These are phyloP conservation scores for Neurospora pannonica DNA, from an alignment of 495 filamentous ascomycete genomes.

Conservation along the genomic window DNA sequence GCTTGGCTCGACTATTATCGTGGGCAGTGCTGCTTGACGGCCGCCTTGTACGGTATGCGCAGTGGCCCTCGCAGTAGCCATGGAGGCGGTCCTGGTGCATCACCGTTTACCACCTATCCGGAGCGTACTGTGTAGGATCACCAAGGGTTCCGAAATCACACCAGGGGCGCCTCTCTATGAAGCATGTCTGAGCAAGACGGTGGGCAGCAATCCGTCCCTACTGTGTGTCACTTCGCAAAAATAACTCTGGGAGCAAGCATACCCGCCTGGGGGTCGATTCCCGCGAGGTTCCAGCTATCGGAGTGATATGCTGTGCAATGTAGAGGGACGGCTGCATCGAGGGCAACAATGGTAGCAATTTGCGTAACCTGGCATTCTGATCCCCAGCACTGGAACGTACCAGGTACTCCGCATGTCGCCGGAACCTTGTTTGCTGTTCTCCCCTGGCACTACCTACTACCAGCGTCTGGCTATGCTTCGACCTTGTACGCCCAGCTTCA, in stretches of 20 bases:
- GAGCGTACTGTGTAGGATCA: background rate
- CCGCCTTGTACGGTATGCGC: background rate
- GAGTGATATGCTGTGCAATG: background rate
- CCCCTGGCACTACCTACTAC: background rate
- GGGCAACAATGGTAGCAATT: background rate
- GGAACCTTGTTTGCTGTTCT: background rate
- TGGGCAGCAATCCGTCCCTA: background rate
- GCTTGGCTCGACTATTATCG: background rate
- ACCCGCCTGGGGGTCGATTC: background rate
- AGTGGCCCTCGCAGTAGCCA: background rate
- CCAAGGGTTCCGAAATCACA: background rate
- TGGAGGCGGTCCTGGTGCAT: background rate
- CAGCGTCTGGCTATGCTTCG: conserved; percentile 1
- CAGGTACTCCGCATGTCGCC: background rate
- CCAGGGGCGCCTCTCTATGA: background rate
- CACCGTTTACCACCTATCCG: background rate
- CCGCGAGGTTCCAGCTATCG: background rate
- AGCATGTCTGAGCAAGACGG: background rate
- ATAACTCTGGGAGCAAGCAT: background rate
- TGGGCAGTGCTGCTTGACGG: background rate
- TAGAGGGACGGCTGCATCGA: background rate
- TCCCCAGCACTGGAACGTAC: background rate
- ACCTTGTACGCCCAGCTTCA: background rate
- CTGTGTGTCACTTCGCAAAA: background rate
- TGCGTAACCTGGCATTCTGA: background rate